Base-by-base conservation (phyloP, 2,329 filamentous ascomycete species). In the Alternaria sp. region DNA sequence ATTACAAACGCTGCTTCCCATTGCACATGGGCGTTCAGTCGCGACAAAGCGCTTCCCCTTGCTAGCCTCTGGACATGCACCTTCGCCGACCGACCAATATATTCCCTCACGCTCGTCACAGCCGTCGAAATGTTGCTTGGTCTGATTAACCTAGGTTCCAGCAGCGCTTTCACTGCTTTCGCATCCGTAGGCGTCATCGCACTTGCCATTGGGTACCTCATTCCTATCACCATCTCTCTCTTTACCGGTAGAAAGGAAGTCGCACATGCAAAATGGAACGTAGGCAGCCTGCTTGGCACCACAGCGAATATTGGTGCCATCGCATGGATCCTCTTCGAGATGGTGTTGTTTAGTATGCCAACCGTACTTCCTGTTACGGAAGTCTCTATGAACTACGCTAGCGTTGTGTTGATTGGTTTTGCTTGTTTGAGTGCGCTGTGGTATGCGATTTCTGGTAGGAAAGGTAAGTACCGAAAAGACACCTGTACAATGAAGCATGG, bases 1-100 rank as follows among this genome's bases (percentile, higher is more conserved):
- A 85, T 85, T 63, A 85, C 84, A 1, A 79, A 81, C 2, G 84
- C 84, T 0, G 84, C 84, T 1, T 83, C 81, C 0, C 75, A 77
- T 51, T 79, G 76, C 18, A 82, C 81, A 12, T 83, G 81, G 80
- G 82, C 82, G 0, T 80, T 82, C 43, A 80, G 81, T 5, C 75
- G 81, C 28, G 81, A 83, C 52, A 73, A 80, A 34, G 82, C 81
- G 5, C 66, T 83, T 39, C 81, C 81, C 0, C 68, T 81, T 11
- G 70, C 81, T 5, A 66, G 64, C 3, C 42, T 82, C 24, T 26
- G 78, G 75, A 63, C 67, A 11, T 47, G 56, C 24, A 57, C 57
- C 7, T 30, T 51, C 7, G 36, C 36, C 18, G 59, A 57, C 24
- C 53, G 44, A 18, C 82, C 82, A 0, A 68, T 84, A 34, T 79